Percentiles rank a stretch among this genome's conserved stretches.
Evolutionary conservation across 148 eudicot species (phyloP).

Genomic region (Rhododendron vialii): DNA sequence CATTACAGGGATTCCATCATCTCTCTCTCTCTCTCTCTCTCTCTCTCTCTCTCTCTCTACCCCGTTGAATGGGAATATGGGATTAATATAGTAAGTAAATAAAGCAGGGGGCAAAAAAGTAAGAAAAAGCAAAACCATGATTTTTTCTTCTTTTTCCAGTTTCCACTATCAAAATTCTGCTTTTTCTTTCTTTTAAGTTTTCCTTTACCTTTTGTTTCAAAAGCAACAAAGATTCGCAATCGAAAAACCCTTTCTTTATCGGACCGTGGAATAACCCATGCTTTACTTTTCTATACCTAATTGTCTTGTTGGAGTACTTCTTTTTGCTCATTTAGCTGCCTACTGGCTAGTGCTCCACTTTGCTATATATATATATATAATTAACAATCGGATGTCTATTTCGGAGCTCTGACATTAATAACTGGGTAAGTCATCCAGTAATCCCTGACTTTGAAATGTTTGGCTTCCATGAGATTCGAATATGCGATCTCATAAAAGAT

Average conservation of each 20-base stretch:
- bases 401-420: no score
- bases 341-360: not conserved
- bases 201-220: not conserved
- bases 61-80: not conserved
- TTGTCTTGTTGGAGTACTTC: not conserved
- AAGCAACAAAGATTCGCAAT: not conserved
- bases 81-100: no score
- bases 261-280: not conserved
- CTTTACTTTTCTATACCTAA: not conserved
- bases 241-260: not conserved
- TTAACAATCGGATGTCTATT: no score
- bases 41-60: no score
- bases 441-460: no score
- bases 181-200: not conserved
- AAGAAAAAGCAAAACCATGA: not conserved
- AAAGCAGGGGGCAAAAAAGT: not conserved
- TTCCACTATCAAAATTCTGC: not conserved
- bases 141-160: not conserved
- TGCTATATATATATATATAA: no score
- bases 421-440: no score
- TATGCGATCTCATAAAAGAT: no score
- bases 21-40: not conserved
- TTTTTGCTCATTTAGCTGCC: not conserved
- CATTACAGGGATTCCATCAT: constrained; percentile 33
- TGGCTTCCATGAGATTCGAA: no score